Conservation (phyloP, 2,329 filamentous ascomycete genomes). For the Colletotrichum tofieldiae region DNA sequence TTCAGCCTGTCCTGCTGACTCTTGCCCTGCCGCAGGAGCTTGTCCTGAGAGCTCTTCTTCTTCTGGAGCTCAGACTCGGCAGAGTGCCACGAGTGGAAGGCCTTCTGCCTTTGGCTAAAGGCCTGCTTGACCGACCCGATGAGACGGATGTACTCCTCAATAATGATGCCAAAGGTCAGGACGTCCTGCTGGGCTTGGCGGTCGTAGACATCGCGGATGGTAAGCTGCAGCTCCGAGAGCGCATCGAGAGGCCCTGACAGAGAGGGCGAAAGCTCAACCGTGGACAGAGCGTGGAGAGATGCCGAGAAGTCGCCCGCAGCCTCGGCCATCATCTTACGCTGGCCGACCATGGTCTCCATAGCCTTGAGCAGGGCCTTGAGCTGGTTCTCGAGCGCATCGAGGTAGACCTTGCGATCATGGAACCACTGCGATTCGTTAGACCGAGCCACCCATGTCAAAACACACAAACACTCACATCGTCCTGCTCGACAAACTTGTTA, state of each 20-base stretch:
- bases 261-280: conserved; percentile 91
- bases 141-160: conserved; percentile 97
- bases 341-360: conserved; percentile 91
- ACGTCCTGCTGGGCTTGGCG: conserved; percentile 98
- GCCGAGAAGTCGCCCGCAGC: conserved; percentile 94
- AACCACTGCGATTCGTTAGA: conserved; percentile 79
- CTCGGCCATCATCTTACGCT: conserved; percentile 94
- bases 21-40: conserved; percentile 93
- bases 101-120: conserved; percentile 93
- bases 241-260: conserved; percentile 92
- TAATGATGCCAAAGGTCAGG: conserved; percentile 94
- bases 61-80: conserved; percentile 94
- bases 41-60: conserved; percentile 90
- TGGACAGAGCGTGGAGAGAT: conserved; percentile 91
- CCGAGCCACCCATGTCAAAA: too few relatives aligned
- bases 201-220: conserved; percentile 95
- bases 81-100: conserved; percentile 93
- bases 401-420: conserved; percentile 94
- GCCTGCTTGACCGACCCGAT: conserved; percentile 96
- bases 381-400: conserved; percentile 94
- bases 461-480: conserved; percentile 77
- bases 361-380: conserved; percentile 92
- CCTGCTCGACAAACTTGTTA: conserved; percentile 96
- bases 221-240: conserved; percentile 92
- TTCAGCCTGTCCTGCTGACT: conserved; percentile 96